These are phyloP conservation scores for Zalerion maritima DNA, from an alignment of 495 filamentous ascomycete genomes.

Conservation along the genomic window DNA sequence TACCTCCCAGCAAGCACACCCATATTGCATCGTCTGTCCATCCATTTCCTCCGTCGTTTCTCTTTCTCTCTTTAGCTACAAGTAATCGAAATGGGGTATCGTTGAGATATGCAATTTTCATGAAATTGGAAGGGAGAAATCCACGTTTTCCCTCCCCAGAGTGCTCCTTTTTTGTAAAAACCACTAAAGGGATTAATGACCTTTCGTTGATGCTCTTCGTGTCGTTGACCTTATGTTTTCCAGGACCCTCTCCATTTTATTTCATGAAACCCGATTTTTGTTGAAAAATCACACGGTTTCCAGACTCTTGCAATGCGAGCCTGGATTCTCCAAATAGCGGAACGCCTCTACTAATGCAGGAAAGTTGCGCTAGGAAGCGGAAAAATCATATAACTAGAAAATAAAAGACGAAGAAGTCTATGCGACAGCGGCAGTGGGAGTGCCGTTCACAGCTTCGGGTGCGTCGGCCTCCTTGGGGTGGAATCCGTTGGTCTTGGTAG, in stretches of 20 bases:
- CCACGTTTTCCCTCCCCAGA: too few species aligned
- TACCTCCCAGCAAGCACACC: too few species aligned
- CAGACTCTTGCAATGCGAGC: too few species aligned
- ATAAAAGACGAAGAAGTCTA: conserved; percentile 6
- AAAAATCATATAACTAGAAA: too few species aligned
- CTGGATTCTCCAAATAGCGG: too few species aligned
- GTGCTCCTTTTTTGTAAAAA: conserved; percentile 12
- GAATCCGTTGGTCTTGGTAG: conserved; percentile 10
- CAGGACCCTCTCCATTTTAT: conserved; percentile 13
- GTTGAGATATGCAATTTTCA: conserved; percentile 17
- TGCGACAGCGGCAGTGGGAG: conserved; percentile 5
- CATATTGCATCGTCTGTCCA: too few species aligned
- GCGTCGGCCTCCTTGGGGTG: conserved; percentile 10
- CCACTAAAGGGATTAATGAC: conserved; percentile 14
- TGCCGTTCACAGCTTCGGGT: conserved; percentile 4
- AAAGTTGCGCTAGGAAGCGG: too few species aligned
- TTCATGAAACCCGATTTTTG: conserved; percentile 15
- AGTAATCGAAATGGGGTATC: too few species aligned
- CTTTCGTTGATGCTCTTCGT: conserved; percentile 20
- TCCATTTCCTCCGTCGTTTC: too few species aligned
- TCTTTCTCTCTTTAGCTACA: too few species aligned
- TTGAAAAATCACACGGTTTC: conserved; percentile 21
- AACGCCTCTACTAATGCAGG: too few species aligned
- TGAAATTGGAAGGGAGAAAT: too few species aligned
- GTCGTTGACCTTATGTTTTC: conserved; percentile 17